Conservation (phyloP, 495 filamentous ascomycete genomes). For the Paragyromitra xinjiangensis region DNA sequence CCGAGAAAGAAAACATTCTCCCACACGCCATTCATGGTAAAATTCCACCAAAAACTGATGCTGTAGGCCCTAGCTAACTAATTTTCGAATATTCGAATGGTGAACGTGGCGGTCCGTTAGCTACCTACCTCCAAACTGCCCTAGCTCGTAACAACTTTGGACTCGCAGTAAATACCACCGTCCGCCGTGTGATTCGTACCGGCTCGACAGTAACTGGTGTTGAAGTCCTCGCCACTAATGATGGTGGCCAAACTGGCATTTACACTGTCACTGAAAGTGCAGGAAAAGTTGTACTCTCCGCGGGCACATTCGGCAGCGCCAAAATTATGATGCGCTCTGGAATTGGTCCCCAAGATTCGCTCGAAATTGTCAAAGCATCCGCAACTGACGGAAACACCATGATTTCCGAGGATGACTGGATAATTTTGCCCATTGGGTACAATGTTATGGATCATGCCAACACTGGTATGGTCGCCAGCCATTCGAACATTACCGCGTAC, state of each 20-base stretch:
- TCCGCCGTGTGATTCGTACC: conserved; percentile 70
- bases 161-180: conserved; percentile 71
- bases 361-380: conserved; percentile 22
- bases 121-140: conserved; percentile 75
- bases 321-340: conserved; percentile 74
- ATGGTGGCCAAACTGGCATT: conserved; percentile 68
- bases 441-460: conserved; percentile 78
- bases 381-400: conserved; percentile 54
- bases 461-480: conserved; percentile 71
- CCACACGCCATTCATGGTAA: conserved; percentile 26
- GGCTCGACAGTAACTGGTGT: conserved; percentile 72
- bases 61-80: conserved; percentile 14
- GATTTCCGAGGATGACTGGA: conserved; percentile 66
- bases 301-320: conserved; percentile 74
- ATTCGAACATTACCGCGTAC: conserved; percentile 69
- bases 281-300: conserved; percentile 74
- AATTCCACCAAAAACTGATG: background rate
- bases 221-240: conserved; percentile 68
- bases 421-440: conserved; percentile 75
- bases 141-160: conserved; percentile 70
- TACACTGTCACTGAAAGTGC: conserved; percentile 66
- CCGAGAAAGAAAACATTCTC: conserved; percentile 27
- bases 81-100: conserved; percentile 64
- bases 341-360: conserved; percentile 67
- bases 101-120: conserved; percentile 74